Evolutionary conservation across 2,329 filamentous ascomycete species (phyloP).

Genomic region (Penicillium sp.): DNA sequence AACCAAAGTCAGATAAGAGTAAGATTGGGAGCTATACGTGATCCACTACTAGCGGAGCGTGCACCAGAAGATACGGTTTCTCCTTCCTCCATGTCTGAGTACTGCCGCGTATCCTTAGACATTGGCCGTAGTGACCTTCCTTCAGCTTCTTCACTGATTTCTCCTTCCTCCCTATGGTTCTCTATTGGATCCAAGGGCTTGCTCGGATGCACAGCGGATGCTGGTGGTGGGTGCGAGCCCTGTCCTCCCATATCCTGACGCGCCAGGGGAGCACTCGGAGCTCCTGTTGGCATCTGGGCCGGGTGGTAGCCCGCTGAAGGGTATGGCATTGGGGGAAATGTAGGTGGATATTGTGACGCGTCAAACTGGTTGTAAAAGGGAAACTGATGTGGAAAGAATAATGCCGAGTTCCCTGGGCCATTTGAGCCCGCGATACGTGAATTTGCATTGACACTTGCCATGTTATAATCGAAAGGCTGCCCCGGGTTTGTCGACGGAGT

Average conservation of each 20-base stretch:
- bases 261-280: slow-evolving; percentile 10
- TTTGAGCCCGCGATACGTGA: slow-evolving; percentile 33
- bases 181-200: slow-evolving; percentile 33
- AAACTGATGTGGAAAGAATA: slow-evolving; percentile 32
- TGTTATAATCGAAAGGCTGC: slow-evolving; percentile 23
- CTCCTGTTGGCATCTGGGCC: slow-evolving; percentile 19
- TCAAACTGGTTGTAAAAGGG: slow-evolving; percentile 36
- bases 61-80: slow-evolving; percentile 25
- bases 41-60: slow-evolving; percentile 28
- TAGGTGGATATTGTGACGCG: slow-evolving; percentile 29
- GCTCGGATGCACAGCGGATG: slow-evolving; percentile 11
- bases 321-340: slow-evolving; percentile 37
- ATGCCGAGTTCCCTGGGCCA: slow-evolving; percentile 19
- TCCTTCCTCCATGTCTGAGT: slow-evolving; percentile 27
- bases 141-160: slow-evolving; percentile 67
- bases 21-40: slow-evolving; percentile 27
- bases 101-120: neutral
- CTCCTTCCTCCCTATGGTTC: slow-evolving; percentile 67
- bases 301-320: slow-evolving; percentile 23
- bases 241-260: neutral
- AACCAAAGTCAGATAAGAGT: neutral
- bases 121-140: neutral
- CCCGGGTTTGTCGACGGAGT: slow-evolving; percentile 18
- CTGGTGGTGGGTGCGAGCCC: slow-evolving; percentile 1
- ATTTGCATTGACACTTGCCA: slow-evolving; percentile 29